Base-by-base conservation (phyloP, 192 early-diverging fungal species). In the Mortierella alpina region DNA sequence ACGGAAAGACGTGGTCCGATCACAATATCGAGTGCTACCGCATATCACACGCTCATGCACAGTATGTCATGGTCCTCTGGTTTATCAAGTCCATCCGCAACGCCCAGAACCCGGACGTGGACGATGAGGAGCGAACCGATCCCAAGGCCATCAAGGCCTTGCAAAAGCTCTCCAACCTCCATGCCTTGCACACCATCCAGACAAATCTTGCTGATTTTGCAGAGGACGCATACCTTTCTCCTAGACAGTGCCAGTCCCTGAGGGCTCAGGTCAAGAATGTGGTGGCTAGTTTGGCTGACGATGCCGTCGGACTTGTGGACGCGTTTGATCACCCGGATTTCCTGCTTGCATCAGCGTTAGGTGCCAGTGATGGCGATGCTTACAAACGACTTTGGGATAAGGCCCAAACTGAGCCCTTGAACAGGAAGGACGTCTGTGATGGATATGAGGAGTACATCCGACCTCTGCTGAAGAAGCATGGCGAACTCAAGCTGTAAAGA, bases 221-320 rank as follows among this genome's bases (percentile, higher is more conserved):
- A 18, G 80, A 78, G 54, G 73, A 82, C 48, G 82, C 70, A 1
- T 85, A 85, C 52, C 58, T 85, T 7, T 59, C 47, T 3, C 66
- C 71, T 3, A 45, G 53, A 9, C 75, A 82, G 40, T 73, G 69
- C 31, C 68, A 65, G 23, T 74, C 70, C 2, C 59, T 85, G 40
- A 65, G 71, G n/a, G 47, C 49, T 0, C 71, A 77, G 47, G 74
- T 83, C 55, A 83, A 83, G 75, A 31, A 40, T 5, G 41, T 88
- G 47, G 79, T 84, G 15, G 73, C 74, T 0, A 85, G 88, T 2
- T 72, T 95, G 2, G 85, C 94, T 8, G 89, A 89, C 51, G 88
- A 95, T 64, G 92, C 91, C 10, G 88, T 97, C 10, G 84, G 91
- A 0, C 85, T 97, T 14, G 93, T 94, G 10, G 94, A 95, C 58